Percentiles rank a stretch among this genome's conserved stretches.
Conservation (phyloP, 257 asterid genomes). For the Salvia hispanica region DNA sequence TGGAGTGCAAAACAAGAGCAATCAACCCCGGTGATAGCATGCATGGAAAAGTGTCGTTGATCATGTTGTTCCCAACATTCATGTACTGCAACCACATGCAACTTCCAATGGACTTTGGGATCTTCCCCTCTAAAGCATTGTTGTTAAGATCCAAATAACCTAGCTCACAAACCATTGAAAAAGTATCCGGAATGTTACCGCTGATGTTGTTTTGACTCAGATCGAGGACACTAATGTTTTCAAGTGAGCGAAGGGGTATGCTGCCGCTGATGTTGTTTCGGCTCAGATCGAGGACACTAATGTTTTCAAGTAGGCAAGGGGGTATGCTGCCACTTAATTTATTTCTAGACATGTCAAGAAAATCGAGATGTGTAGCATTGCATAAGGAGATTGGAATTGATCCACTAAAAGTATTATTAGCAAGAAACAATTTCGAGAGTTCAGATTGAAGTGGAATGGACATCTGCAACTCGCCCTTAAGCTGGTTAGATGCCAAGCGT, state of each 20-base stretch:
- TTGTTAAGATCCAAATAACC: neutral
- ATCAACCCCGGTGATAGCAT: constrained; percentile 41
- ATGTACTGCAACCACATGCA: constrained; percentile 34
- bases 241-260: neutral
- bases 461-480: constrained; percentile 1
- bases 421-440: constrained; percentile 18
- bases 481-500: neutral
- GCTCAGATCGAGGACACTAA: too few species aligned
- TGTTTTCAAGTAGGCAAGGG: too few species aligned
- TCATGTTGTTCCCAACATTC: constrained; percentile 48
- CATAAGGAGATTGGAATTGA: constrained; percentile 35
- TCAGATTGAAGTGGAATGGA: neutral
- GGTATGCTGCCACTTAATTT: too few species aligned
- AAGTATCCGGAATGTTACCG: constrained; percentile 24
- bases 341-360: too few species aligned
- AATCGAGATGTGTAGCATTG: neutral
- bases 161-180: neutral
- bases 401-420: constrained; percentile 32
- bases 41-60: constrained; percentile 36
- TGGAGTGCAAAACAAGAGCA: constrained; percentile 44
- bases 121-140: constrained; percentile 22
- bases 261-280: too few species aligned
- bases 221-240: neutral
- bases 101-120: constrained; percentile 39
- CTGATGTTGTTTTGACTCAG: constrained; percentile 33